Conservation (phyloP, 768 basidiomycete genomes). For the Phlebiopsis gigantea region DNA sequence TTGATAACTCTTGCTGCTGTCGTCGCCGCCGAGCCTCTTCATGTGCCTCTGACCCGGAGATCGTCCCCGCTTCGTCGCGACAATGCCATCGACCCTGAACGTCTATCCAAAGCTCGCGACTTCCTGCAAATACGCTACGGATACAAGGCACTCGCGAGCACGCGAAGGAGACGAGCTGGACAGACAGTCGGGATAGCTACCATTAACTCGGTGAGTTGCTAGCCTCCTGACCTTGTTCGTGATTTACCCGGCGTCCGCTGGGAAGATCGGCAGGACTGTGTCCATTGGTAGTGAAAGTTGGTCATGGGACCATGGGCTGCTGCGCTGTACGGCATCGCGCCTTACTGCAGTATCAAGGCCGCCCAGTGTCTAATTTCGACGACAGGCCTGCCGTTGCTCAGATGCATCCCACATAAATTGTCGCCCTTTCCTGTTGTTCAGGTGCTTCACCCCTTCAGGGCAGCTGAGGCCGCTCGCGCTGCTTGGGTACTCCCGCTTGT, state of each 20-base stretch:
- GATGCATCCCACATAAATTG: no score
- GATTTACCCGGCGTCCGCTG: not conserved
- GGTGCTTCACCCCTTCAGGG: no score
- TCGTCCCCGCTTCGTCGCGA: constrained; percentile 1
- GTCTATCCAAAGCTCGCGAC: not conserved
- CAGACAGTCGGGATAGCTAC: constrained; percentile 14
- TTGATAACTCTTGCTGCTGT: constrained; percentile 12
- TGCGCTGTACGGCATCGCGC: no score
- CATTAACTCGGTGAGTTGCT: constrained; percentile 15
- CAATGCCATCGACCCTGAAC: not conserved
- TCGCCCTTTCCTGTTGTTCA: no score
- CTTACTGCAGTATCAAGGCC: no score
- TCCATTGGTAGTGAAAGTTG: no score
- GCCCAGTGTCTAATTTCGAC: no score
- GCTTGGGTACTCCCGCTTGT: no score
- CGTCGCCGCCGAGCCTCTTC: constrained; percentile 10
- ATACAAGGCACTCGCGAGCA: not conserved
- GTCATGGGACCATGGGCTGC: no score
- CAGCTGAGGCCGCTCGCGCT: no score
- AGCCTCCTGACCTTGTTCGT: not conserved
- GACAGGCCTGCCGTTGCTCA: no score
- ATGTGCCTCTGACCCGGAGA: constrained; percentile 11
- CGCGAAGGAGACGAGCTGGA: constrained; percentile 5
- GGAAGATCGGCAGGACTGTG: not conserved
- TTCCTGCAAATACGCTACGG: constrained; percentile 6